Conservation (phyloP, 768 basidiomycete species). For the Hygrophorus russula region DNA sequence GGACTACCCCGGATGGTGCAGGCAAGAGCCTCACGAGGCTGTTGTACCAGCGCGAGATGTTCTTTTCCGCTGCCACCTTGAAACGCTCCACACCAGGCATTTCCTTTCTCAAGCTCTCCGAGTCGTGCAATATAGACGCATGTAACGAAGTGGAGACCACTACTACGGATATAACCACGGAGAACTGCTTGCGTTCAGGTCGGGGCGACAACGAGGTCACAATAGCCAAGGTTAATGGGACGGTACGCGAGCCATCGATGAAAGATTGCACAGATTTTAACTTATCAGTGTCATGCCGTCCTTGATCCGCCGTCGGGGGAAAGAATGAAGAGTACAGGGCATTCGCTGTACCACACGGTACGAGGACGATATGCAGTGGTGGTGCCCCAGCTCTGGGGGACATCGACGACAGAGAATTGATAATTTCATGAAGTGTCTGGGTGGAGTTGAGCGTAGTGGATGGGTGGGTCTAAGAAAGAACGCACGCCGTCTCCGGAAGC, state of each 20-base stretch:
- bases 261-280: conserved; percentile 47
- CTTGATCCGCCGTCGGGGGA: conserved; percentile 26
- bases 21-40: conserved; percentile 50
- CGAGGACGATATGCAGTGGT: conserved; percentile 33
- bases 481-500: conserved; percentile 71
- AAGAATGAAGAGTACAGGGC: conserved; percentile 78
- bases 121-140: conserved; percentile 74
- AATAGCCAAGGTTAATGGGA: conserved; percentile 43
- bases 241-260: conserved; percentile 23
- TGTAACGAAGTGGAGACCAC: conserved; percentile 83
- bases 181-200: conserved; percentile 12
- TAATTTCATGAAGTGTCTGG: conserved; percentile 72
- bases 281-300: conserved; percentile 25
- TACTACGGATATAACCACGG: conserved; percentile 46
- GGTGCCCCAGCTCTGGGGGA: conserved; percentile 10
- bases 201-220: conserved; percentile 31
- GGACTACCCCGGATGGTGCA: conserved; percentile 26
- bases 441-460: too few relatives aligned
- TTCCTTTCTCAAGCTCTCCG: conserved; percentile 57
- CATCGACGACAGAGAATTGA: conserved; percentile 42
- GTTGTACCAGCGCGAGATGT: conserved; percentile 62
- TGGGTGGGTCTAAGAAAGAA: too few relatives aligned
- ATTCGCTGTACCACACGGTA: conserved; percentile 89
- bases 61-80: conserved; percentile 73
- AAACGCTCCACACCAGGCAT: conserved; percentile 79